phyloP scores from a whole-genome alignment of 306 rosid genomes.

The Cucumis hystrix region DNA sequence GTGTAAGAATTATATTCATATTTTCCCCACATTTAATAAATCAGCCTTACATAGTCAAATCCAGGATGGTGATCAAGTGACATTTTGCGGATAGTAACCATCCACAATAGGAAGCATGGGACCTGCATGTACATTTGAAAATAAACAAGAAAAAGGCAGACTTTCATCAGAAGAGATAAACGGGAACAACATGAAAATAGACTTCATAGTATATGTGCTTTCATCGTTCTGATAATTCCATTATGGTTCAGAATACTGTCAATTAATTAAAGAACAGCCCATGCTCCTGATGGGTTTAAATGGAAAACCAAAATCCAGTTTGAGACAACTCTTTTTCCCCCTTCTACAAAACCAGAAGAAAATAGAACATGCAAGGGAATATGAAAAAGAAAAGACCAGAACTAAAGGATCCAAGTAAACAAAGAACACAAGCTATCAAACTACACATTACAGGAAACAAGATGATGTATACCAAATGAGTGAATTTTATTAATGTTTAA shows the following conservation, averaged over 20 bases:
- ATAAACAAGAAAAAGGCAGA: neutral
- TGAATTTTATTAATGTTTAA: too few relatives aligned
- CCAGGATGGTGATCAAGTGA: constrained; percentile 73
- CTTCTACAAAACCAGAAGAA: neutral
- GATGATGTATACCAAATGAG: too few relatives aligned
- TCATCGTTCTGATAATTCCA: neutral
- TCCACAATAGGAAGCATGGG: constrained; percentile 86
- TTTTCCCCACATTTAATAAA: neutral
- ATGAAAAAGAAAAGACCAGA: neutral
- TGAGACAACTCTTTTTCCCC: neutral
- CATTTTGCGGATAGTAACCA: constrained; percentile 74
- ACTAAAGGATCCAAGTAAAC: neutral
- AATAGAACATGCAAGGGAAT: neutral
- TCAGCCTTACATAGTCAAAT: constrained; percentile 60
- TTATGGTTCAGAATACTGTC: neutral
- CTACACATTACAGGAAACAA: neutral
- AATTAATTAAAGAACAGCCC: neutral
- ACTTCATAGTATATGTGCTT: neutral
- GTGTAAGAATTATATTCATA: neutral
- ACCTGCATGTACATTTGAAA: constrained; percentile 33
- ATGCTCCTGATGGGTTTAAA: neutral
- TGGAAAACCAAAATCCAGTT: neutral
- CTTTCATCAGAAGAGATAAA: neutral
- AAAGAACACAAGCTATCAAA: neutral
- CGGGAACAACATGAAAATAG: neutral